Evolutionary conservation across 495 filamentous ascomycete species (phyloP), one percentile per base, ranked within the genome.

Genomic region (Physcia stellaris): DNA sequence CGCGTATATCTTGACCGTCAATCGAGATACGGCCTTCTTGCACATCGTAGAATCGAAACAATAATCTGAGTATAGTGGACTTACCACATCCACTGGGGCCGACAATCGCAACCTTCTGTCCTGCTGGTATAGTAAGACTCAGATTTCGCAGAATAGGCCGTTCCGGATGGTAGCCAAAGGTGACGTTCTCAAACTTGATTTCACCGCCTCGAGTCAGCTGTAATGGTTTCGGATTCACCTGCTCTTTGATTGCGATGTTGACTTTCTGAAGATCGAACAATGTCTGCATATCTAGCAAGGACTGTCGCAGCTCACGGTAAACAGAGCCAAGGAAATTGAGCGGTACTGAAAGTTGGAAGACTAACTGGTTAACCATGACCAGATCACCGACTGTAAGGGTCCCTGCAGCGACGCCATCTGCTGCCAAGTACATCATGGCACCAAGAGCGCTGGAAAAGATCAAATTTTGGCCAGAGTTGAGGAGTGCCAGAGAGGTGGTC

Each of bases 211-310:
- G 74, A 19, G 67, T 68, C 15, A 96, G 63, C 7, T 66, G 55
- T 6, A 98, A 64, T 0, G 80, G 60, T 41, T 79, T 77, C 2
- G 92, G 82, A 44, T 84, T 62, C 16, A 73, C 67, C 23, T 66
- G 59, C 37, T 96, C 87, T 49, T 76, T 76, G 53, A 96, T 79
- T 15, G 77, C 73, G 26, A 95, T 76, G 46, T 96, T 94, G 51
- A 96, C 92, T 54, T 93, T 95, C 55, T 98, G 92, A n/a, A 98
- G 66, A 54, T 93, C 94, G 67, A 98, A 98, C 10, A 96, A 70
- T 1, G 92, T 95, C 59, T 96, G 90, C 92, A 98, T 96, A 54
- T 98, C 90, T 37, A 96, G 60, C 34, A 96, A 63, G 10, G 86
- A 94, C 61, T 98, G 92, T 28, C 90, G 70, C 33, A 98, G 69